Conservation (phyloP, 2,329 filamentous ascomycete species). For the Bimuria novae-zelandiae region DNA sequence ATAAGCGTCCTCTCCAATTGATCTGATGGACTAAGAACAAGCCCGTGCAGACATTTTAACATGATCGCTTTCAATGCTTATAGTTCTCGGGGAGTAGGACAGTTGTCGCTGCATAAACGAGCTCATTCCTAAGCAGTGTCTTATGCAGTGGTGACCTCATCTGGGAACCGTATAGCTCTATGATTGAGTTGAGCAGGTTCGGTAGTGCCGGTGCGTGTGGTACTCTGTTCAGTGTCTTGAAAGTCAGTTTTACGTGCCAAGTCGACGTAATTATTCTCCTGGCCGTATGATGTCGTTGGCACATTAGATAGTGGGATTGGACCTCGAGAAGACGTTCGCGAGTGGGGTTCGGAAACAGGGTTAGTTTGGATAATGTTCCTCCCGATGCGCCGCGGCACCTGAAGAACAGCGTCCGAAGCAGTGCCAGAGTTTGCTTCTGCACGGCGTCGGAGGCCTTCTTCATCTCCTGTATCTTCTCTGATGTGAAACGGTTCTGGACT, state of each 20-base stretch:
- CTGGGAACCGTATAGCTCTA: constrained; percentile 37
- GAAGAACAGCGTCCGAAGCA: constrained; percentile 28
- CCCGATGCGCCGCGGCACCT: constrained; percentile 43
- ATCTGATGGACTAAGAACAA: too few species aligned
- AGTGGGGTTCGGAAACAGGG: constrained; percentile 2
- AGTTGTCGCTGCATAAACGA: background rate
- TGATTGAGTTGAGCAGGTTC: constrained; percentile 14
- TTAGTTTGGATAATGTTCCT: constrained; percentile 37
- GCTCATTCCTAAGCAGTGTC: background rate
- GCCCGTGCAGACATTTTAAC: too few species aligned
- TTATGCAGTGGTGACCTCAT: constrained; percentile 20
- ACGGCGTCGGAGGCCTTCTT: constrained; percentile 29
- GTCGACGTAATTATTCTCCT: background rate
- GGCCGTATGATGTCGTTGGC: background rate
- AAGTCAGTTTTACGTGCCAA: constrained; percentile 14
- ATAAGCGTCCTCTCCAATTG: too few species aligned
- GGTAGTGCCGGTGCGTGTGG: background rate
- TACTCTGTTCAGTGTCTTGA: constrained; percentile 1
- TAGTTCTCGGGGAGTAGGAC: too few species aligned
- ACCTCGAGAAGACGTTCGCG: constrained; percentile 3
- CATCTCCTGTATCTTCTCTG: constrained; percentile 17
- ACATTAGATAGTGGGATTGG: constrained; percentile 2
- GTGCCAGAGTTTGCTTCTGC: constrained; percentile 24
- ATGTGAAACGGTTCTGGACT: constrained; percentile 39
- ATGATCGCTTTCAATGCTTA: too few species aligned